A percentile compares a stretch with the other conserved stretches of the same genome.
phyloP scores from a whole-genome alignment of 176 grass and related monocot genomes.

The Ensete glaucum region DNA sequence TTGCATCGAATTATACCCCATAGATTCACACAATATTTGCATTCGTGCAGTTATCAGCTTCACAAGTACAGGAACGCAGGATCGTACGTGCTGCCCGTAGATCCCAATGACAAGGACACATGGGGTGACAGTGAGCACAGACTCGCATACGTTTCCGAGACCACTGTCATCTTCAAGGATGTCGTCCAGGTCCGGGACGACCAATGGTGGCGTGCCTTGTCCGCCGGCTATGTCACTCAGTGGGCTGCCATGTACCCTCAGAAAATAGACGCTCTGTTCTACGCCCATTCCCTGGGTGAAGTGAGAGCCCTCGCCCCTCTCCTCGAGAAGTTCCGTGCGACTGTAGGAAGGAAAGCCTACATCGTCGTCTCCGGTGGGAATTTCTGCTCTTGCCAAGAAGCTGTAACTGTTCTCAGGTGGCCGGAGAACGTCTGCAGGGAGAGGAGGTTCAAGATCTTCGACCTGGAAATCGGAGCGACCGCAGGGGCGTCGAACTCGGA shows the following conservation, averaged over 20 bases:
- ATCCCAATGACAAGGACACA: conserved; percentile 72
- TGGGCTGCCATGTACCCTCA: conserved; percentile 96
- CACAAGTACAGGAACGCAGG: conserved; percentile 90
- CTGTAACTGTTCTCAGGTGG: conserved; percentile 64
- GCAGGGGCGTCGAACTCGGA: conserved; percentile 57
- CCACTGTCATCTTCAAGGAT: conserved; percentile 93
- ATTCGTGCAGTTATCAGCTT: conserved; percentile 57
- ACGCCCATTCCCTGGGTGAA: conserved; percentile 67
- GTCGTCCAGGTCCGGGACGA: conserved; percentile 79
- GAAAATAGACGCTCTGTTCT: conserved; percentile 88
- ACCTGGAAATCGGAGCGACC: conserved; percentile 59
- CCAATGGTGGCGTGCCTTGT: conserved; percentile 96
- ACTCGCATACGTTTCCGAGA: conserved; percentile 75
- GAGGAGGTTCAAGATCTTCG: conserved; percentile 87
- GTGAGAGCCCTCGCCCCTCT: conserved; percentile 61
- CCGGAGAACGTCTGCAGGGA: conserved; percentile 85
- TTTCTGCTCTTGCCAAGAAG: conserved; percentile 68
- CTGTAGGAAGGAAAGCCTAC: conserved; percentile 47
- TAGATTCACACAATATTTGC: not conserved
- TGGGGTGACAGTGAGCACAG: conserved; percentile 97
- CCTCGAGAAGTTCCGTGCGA: conserved; percentile 62
- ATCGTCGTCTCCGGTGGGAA: conserved; percentile 64
- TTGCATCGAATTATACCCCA: too few relatives aligned
- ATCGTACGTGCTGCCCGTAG: conserved; percentile 79
- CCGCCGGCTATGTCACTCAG: conserved; percentile 81